A percentile compares a stretch with the other conserved stretches of the same genome.
These are phyloP conservation scores for Stenocarpella maydis DNA, from an alignment of 2,329 filamentous ascomycete species.

Conservation along the genomic window DNA sequence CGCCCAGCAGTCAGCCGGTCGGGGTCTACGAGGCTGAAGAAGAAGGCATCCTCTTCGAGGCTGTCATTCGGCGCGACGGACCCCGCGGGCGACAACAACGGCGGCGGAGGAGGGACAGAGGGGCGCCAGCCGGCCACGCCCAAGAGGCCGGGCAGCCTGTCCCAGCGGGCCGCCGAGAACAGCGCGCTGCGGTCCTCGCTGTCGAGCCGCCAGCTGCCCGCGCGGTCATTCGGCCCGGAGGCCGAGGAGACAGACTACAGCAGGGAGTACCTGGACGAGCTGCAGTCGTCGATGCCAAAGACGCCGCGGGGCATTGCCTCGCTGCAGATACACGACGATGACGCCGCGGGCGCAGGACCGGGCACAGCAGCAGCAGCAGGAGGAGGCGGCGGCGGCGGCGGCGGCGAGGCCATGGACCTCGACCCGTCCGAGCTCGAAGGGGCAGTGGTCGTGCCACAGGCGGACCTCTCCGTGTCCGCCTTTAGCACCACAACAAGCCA, in stretches of 20 bases:
- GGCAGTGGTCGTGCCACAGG: slow-evolving; percentile 67
- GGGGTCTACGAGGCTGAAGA: slow-evolving; percentile 69
- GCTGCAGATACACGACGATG: slow-evolving; percentile 50
- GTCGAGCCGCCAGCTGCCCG: slow-evolving; percentile 59
- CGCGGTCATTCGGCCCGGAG: slow-evolving; percentile 65
- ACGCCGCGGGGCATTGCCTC: slow-evolving; percentile 73
- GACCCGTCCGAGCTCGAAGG: slow-evolving; percentile 70
- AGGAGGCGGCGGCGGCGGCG: too few species aligned
- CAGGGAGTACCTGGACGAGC: slow-evolving; percentile 84
- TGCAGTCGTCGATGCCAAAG: slow-evolving; percentile 85
- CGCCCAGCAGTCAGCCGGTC: slow-evolving; percentile 57
- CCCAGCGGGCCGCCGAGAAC: slow-evolving; percentile 45
- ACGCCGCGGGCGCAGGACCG: slow-evolving; percentile 44
- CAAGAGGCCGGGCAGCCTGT: slow-evolving; percentile 56
- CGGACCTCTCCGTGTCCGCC: slow-evolving; percentile 49
- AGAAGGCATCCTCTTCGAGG: slow-evolving; percentile 74
- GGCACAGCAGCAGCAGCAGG: not conserved
- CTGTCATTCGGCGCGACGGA: slow-evolving; percentile 78
- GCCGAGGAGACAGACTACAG: slow-evolving; percentile 82
- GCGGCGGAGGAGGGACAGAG: slow-evolving; percentile 52
- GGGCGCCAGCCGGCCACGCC: slow-evolving; percentile 60
- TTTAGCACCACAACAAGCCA: slow-evolving; percentile 40
- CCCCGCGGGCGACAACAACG: slow-evolving; percentile 56
- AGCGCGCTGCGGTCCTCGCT: slow-evolving; percentile 52
- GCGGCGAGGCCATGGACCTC: slow-evolving; percentile 60